These are phyloP conservation scores for Kwoniella dejecticola DNA, from an alignment of 768 basidiomycete genomes.

Conservation along the genomic window DNA sequence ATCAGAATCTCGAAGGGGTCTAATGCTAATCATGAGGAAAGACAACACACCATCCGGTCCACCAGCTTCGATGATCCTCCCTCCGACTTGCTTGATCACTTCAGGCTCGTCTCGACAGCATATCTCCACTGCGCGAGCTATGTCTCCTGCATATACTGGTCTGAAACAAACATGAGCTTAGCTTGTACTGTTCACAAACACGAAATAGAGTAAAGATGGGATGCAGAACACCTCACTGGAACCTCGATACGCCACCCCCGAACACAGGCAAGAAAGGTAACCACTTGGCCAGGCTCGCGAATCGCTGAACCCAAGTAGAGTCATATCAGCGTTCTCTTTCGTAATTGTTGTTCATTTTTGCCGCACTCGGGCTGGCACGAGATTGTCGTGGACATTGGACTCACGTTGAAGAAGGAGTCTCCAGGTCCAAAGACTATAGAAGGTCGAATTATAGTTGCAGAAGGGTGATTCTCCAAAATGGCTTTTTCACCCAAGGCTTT, in stretches of 20 bases:
- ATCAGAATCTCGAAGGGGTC: constrained; percentile 46
- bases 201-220: neutral
- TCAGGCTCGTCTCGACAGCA: constrained; percentile 60
- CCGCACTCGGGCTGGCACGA: too few species aligned
- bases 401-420: constrained; percentile 72
- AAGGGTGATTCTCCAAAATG: constrained; percentile 59
- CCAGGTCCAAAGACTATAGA: constrained; percentile 76
- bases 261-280: constrained; percentile 77
- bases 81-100: constrained; percentile 55
- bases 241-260: constrained; percentile 66
- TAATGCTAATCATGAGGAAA: too few species aligned
- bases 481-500: constrained; percentile 64
- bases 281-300: constrained; percentile 64
- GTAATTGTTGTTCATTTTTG: too few species aligned
- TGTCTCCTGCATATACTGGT: constrained; percentile 71
- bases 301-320: constrained; percentile 59
- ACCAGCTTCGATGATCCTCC: constrained; percentile 61
- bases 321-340: too few species aligned
- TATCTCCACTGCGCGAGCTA: constrained; percentile 67
- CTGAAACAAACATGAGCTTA: constrained; percentile 14
- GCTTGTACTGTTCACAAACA: too few species aligned
- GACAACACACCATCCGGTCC: constrained; percentile 61
- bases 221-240: too few species aligned
- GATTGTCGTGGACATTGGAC: constrained; percentile 28
- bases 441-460: constrained; percentile 69